Conservation (phyloP, 129 eudicot species). For the Escallonia rubra region DNA sequence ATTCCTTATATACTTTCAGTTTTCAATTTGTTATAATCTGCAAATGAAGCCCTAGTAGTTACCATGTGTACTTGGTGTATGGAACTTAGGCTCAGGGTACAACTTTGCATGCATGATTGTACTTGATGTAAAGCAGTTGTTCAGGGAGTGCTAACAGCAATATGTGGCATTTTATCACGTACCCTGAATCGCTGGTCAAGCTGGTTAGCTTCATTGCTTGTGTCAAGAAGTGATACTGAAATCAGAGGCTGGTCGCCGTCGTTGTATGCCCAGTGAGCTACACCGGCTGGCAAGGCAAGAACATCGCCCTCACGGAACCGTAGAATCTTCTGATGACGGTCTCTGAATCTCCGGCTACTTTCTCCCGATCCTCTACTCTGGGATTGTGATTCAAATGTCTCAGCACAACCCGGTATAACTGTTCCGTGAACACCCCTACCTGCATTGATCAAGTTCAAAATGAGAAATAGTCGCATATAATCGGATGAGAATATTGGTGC, state of each 20-base stretch:
- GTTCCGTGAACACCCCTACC: constrained; percentile 57
- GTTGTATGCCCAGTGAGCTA: constrained; percentile 39
- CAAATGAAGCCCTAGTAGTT: background rate
- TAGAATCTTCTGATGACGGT: constrained; percentile 35
- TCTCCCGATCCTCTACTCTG: background rate
- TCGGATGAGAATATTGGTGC: background rate
- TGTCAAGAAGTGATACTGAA: constrained; percentile 22
- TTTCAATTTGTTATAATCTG: background rate
- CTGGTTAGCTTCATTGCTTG: constrained; percentile 25
- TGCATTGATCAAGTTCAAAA: constrained; percentile 1
- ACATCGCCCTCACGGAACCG: constrained; percentile 29
- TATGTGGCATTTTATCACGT: background rate
- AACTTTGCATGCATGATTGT: too few relatives aligned
- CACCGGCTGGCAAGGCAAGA: constrained; percentile 35
- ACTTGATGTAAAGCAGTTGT: too few relatives aligned
- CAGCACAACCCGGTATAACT: constrained; percentile 61
- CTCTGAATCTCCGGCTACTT: constrained; percentile 11
- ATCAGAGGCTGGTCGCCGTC: constrained; percentile 23
- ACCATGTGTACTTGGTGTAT: background rate
- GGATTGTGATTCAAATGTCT: constrained; percentile 42
- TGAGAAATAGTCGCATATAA: background rate
- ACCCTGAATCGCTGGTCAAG: constrained; percentile 29
- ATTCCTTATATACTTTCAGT: background rate
- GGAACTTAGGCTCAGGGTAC: too few relatives aligned
- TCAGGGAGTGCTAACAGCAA: too few relatives aligned